These are phyloP conservation scores for Melastoma candidum DNA, from an alignment of 441 rosid genomes.

Conservation along the genomic window DNA sequence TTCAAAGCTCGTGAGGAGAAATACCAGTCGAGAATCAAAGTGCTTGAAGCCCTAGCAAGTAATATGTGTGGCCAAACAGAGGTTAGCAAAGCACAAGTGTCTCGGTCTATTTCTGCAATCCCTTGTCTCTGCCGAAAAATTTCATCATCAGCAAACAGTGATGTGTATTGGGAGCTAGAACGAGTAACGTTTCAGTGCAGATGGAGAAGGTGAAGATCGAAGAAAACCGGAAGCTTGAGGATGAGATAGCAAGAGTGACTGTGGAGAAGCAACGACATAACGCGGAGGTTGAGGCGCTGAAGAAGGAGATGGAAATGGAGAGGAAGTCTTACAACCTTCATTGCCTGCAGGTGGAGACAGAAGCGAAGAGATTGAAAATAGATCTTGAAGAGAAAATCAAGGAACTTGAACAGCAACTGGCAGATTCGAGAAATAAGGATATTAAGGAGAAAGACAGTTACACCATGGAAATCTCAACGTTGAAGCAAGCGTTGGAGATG, in stretches of 20 bases:
- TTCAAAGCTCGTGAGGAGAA: slow-evolving; percentile 56
- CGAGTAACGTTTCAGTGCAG: slow-evolving; percentile 2
- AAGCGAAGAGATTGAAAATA: too few relatives aligned
- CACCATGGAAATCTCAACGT: too few relatives aligned
- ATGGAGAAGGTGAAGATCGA: slow-evolving; percentile 5
- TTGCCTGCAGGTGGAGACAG: too few relatives aligned
- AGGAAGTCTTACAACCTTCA: too few relatives aligned
- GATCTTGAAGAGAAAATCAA: too few relatives aligned
- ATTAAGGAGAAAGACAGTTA: too few relatives aligned
- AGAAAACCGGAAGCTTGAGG: slow-evolving; percentile 2
- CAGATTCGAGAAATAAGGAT: too few relatives aligned
- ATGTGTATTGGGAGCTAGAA: background rate
- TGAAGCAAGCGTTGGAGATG: too few relatives aligned
- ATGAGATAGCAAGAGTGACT: slow-evolving; percentile 6
- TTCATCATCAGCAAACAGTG: background rate
- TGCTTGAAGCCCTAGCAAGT: slow-evolving; percentile 83
- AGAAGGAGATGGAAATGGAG: too few relatives aligned
- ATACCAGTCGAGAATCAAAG: slow-evolving; percentile 50
- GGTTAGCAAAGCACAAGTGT: slow-evolving; percentile 47
- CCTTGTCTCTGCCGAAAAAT: background rate
- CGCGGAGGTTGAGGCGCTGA: too few relatives aligned
- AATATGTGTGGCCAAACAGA: slow-evolving; percentile 50
- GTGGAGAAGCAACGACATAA: too few relatives aligned
- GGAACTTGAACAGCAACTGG: too few relatives aligned
- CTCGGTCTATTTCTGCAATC: slow-evolving; percentile 31